Base-by-base conservation (phyloP, 1,139 yeast species). In the Pichia sp. region DNA sequence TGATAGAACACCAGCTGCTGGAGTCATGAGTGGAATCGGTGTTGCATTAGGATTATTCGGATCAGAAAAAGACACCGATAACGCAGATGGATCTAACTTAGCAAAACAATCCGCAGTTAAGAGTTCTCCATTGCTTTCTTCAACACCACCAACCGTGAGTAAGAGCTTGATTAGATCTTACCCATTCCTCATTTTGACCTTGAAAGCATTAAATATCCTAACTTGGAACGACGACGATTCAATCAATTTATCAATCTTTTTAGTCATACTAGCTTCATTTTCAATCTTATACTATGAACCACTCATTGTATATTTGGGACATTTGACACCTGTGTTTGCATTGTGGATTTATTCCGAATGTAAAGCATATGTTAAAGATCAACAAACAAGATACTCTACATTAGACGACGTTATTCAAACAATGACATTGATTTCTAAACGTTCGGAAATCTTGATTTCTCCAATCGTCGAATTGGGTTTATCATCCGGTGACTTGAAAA, bases 211-310 rank as follows among this genome's bases (percentile, higher is more conserved):
- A 46, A 80, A 90, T 33, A 73, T 91, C 30, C 67, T 87, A 28
- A 91, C 98, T 0, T 93, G 99, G 99, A 88, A 97, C 2, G 83
- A 84, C 52, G 91, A 85, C 38, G 91, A 85, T 38, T 95, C 89
- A 65, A 74, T 77, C 40, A 83, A 90, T 57, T 70, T 87, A 24
- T 72, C 88, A 31, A 60, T 85, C 38, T 52, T 53, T 8, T 38
- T 53, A n/a, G 78, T 86, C 28, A 70, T 81, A 20, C 57, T 74
- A 15, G 84, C 79, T 66, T 70, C 81, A 2, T 69, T 85, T 10
- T 62, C 76, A 11, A 88, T 88, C 27, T 68, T 86, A 28, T 88
- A 91, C 66, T 85, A 86, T 62, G 94, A 89, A 60, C 67, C 72
- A 22, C 68, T 90, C 50, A 77, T 88, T 38, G 78, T 80, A 22